Percentiles rank a stretch among this genome's conserved stretches.
These are phyloP conservation scores for Aspergillus diversus DNA, from an alignment of 495 filamentous ascomycete genomes.

Conservation along the genomic window DNA sequence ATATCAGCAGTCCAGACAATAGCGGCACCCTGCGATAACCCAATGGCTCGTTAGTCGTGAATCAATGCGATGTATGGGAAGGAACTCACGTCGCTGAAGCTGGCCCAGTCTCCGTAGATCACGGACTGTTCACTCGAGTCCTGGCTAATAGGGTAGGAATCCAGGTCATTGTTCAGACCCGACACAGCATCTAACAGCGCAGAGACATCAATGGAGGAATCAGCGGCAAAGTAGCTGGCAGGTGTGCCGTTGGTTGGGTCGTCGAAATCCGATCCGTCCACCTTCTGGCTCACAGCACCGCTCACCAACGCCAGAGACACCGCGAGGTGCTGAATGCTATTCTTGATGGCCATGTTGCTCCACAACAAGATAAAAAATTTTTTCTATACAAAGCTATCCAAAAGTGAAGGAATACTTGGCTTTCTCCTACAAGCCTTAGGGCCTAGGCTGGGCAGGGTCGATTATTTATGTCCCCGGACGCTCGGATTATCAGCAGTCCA, in stretches of 20 bases:
- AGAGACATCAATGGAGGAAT: constrained; percentile 29
- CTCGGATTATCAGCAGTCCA: neutral
- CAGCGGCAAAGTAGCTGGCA: constrained; percentile 30
- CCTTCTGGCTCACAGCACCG: constrained; percentile 24
- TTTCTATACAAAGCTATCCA: neutral
- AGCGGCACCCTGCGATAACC: constrained; percentile 33
- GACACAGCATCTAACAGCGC: constrained; percentile 15
- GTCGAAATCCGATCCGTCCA: constrained; percentile 32
- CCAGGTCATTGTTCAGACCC: constrained; percentile 7
- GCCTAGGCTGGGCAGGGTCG: neutral
- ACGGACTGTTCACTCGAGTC: constrained; percentile 25
- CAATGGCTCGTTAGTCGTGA: neutral
- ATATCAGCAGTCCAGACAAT: constrained; percentile 42
- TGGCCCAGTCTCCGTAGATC: constrained; percentile 35
- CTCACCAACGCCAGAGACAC: constrained; percentile 17
- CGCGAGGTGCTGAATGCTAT: neutral
- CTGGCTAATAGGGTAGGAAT: constrained; percentile 32
- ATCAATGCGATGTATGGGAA: neutral
- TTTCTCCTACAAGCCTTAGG: too few species aligned
- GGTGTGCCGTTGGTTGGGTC: constrained; percentile 33
- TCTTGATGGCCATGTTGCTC: neutral
- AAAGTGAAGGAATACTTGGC: neutral
- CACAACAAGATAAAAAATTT: neutral
- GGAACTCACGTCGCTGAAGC: constrained; percentile 26
- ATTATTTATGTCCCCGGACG: neutral